A percentile compares a stretch with the other conserved stretches of the same genome.
phyloP scores from a whole-genome alignment of 352 stramenopile species.

The Phytopythium chamaehyphon region DNA sequence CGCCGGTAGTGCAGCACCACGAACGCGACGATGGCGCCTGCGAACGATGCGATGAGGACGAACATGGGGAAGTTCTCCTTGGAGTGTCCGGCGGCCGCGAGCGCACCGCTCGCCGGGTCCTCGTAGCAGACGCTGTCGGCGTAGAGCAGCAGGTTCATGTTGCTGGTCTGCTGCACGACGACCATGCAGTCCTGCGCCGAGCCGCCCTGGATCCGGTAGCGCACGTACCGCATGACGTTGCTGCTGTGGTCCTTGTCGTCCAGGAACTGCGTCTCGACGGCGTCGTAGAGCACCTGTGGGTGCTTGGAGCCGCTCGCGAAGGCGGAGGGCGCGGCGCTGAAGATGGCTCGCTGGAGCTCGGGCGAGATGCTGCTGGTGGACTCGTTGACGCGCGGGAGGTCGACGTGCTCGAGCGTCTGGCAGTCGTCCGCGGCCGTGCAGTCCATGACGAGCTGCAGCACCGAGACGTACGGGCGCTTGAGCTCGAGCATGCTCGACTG shows the following conservation, averaged over 20 bases:
- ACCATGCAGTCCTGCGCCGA: slow-evolving; percentile 45
- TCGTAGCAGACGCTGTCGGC: slow-evolving; percentile 50
- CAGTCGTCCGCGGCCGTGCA: slow-evolving; percentile 32
- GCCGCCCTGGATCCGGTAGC: slow-evolving; percentile 36
- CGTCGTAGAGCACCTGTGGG: slow-evolving; percentile 43
- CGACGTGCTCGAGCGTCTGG: slow-evolving; percentile 55
- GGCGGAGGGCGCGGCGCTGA: slow-evolving; percentile 22
- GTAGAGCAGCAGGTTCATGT: slow-evolving; percentile 51
- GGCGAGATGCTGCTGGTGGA: slow-evolving; percentile 23
- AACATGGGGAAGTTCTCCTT: slow-evolving; percentile 28
- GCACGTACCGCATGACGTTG: slow-evolving; percentile 40
- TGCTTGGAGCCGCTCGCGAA: slow-evolving; percentile 34
- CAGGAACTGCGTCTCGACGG: slow-evolving; percentile 48
- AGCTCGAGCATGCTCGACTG: slow-evolving; percentile 47
- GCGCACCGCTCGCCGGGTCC: slow-evolving; percentile 12
- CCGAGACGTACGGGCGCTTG: slow-evolving; percentile 52
- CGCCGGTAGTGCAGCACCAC: slow-evolving; percentile 41
- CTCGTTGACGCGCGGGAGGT: slow-evolving; percentile 46
- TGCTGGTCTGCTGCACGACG: slow-evolving; percentile 35
- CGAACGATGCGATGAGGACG: slow-evolving; percentile 31
- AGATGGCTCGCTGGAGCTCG: slow-evolving; percentile 46
- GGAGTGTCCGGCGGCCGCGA: slow-evolving; percentile 15
- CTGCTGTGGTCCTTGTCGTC: slow-evolving; percentile 21
- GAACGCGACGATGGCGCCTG: slow-evolving; percentile 26
- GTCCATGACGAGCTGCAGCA: slow-evolving; percentile 52